Percentiles rank a stretch among this genome's conserved stretches.
Conservation (phyloP, 495 filamentous ascomycete genomes). For the Penicillium riverlandense region DNA sequence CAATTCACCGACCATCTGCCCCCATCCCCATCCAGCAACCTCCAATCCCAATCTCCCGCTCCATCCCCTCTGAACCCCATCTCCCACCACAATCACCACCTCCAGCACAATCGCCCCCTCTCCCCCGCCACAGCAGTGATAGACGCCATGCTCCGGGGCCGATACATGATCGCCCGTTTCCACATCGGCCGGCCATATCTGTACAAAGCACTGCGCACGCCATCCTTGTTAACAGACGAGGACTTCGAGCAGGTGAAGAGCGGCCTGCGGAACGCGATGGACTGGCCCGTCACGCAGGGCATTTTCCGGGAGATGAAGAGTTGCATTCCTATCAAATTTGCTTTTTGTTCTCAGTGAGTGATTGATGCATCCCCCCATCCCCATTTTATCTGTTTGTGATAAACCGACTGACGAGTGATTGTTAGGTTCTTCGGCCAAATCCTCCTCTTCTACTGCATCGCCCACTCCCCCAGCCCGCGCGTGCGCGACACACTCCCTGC, state of each 20-base stretch:
- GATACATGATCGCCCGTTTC: slow-evolving; percentile 40
- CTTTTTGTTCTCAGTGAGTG: slow-evolving; percentile 42
- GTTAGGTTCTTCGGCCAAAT: slow-evolving; percentile 41
- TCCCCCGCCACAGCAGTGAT: slow-evolving; percentile 35
- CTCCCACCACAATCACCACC: slow-evolving; percentile 8
- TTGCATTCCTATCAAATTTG: slow-evolving; percentile 41
- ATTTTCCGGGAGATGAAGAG: slow-evolving; percentile 41
- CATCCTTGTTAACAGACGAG: slow-evolving; percentile 31
- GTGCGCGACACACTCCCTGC: slow-evolving; percentile 30
- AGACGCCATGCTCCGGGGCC: slow-evolving; percentile 40
- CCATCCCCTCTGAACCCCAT: slow-evolving; percentile 16
- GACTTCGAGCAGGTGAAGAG: slow-evolving; percentile 38
- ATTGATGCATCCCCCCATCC: not conserved
- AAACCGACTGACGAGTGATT: no score
- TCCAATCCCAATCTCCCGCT: slow-evolving; percentile 10
- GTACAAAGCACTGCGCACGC: slow-evolving; percentile 40
- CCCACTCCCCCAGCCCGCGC: slow-evolving; percentile 30
- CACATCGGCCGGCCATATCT: slow-evolving; percentile 43
- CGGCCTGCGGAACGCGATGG: slow-evolving; percentile 37
- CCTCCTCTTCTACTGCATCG: slow-evolving; percentile 40
- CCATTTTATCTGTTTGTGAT: not conserved
- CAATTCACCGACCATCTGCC: slow-evolving; percentile 26
- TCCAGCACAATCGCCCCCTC: slow-evolving; percentile 16
- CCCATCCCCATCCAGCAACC: slow-evolving; percentile 8
- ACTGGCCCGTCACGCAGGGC: slow-evolving; percentile 37